These are phyloP conservation scores for Casuarina glauca DNA, from an alignment of 306 rosid genomes.

Conservation along the genomic window DNA sequence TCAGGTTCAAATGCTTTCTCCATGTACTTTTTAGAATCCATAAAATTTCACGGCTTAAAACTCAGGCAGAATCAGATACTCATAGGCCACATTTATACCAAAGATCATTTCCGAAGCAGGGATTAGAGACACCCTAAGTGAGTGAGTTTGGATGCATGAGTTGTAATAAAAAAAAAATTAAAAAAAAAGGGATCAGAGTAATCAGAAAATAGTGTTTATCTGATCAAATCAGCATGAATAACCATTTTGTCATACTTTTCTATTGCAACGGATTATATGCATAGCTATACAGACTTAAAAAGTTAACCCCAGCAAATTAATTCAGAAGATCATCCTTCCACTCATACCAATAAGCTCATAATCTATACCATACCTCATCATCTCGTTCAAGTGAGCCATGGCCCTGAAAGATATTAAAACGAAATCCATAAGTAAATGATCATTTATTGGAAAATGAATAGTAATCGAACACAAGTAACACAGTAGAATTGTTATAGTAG, in stretches of 20 bases:
- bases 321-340: not conserved
- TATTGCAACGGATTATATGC: not conserved
- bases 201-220: not conserved
- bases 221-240: not conserved
- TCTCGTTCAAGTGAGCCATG: slow-evolving; percentile 96
- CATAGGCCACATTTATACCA: not conserved
- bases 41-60: not conserved
- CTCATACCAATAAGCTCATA: not conserved
- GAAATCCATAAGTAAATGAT: slow-evolving; percentile 20
- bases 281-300: too few species aligned
- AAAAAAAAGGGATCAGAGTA: too few species aligned
- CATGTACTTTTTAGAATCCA: not conserved
- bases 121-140: not conserved
- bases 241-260: not conserved
- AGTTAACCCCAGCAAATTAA: not conserved
- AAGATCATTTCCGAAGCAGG: not conserved
- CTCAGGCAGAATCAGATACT: not conserved
- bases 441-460: slow-evolving; percentile 7
- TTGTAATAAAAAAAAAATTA: too few species aligned
- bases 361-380: slow-evolving; percentile 69
- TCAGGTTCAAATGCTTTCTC: not conserved
- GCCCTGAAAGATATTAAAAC: slow-evolving; percentile 60
- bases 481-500: not conserved
- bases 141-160: too few species aligned
- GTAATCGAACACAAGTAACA: not conserved